A percentile compares a stretch with the other conserved stretches of the same genome.
Conservation (phyloP, 2,329 filamentous ascomycete genomes). For the Seiridium cupressi region DNA sequence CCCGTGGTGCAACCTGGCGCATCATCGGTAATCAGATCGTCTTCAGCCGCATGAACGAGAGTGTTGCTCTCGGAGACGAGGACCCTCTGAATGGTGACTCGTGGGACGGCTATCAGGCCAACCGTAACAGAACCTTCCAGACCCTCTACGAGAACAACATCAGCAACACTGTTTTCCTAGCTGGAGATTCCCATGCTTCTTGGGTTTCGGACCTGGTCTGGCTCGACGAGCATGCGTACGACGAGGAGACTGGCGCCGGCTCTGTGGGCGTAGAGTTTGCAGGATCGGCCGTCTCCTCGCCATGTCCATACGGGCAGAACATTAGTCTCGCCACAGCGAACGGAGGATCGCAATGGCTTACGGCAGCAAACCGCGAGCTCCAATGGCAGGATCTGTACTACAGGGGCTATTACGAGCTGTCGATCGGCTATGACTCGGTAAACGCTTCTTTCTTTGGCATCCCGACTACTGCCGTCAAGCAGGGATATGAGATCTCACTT, state of each 20-base stretch:
- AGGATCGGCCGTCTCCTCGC: conserved; percentile 57
- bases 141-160: conserved; percentile 60
- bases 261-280: conserved; percentile 52
- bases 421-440: conserved; percentile 49
- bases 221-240: conserved; percentile 42
- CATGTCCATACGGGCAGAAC: conserved; percentile 56
- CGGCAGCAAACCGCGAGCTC: conserved; percentile 51
- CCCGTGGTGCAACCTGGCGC: conserved; percentile 66
- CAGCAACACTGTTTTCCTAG: conserved; percentile 62
- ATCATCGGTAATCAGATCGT: conserved; percentile 70
- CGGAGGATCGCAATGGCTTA: conserved; percentile 39
- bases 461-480: conserved; percentile 50
- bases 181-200: conserved; percentile 59
- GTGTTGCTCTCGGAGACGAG: conserved; percentile 23
- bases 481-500: conserved; percentile 56
- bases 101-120: conserved; percentile 46
- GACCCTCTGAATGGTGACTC: conserved; percentile 51
- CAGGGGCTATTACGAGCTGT: conserved; percentile 63
- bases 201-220: conserved; percentile 53
- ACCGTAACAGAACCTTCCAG: conserved; percentile 61
- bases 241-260: conserved; percentile 40
- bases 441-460: conserved; percentile 52
- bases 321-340: conserved; percentile 48
- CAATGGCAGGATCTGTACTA: conserved; percentile 66
- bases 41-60: conserved; percentile 44